Conservation (phyloP, 2,329 filamentous ascomycete species). For the Didymosphaeria variabile region DNA sequence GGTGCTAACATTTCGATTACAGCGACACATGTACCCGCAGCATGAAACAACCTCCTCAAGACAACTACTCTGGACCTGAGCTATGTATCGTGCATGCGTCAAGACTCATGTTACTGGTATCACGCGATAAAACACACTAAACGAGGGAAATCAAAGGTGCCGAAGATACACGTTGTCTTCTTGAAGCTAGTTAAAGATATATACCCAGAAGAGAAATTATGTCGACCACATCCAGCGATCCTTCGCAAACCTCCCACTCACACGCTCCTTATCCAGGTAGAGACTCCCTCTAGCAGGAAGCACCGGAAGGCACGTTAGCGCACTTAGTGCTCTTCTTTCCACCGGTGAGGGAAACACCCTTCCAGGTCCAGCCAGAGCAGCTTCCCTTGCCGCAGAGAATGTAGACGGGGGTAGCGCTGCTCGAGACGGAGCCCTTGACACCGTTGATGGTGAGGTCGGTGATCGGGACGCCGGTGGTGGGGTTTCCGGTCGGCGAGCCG, state of each 20-base stretch:
- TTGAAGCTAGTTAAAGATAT: not conserved
- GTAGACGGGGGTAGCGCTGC: constrained; percentile 55
- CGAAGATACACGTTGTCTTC: not conserved
- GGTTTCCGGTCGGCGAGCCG: constrained; percentile 52
- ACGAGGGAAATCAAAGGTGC: too few species aligned
- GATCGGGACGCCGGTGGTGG: constrained; percentile 60
- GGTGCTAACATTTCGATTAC: too few species aligned
- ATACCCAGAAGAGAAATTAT: not conserved
- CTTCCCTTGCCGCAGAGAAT: constrained; percentile 65
- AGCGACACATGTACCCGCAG: too few species aligned
- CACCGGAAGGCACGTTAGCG: constrained; percentile 47
- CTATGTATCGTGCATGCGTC: too few species aligned
- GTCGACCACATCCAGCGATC: not conserved
- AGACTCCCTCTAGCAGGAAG: constrained; percentile 39
- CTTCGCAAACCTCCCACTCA: not conserved
- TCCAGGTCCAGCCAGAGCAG: constrained; percentile 66
- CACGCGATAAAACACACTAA: too few species aligned
- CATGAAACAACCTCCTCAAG: too few species aligned
- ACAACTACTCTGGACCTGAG: too few species aligned
- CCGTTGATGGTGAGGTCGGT: constrained; percentile 53
- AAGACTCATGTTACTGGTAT: too few species aligned
- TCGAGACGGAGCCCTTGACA: constrained; percentile 52
- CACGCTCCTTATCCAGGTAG: not conserved
- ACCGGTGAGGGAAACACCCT: constrained; percentile 50
- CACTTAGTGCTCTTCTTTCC: constrained; percentile 50